These are phyloP conservation scores for Ophiobolus disseminans DNA, from an alignment of 2,329 filamentous ascomycete genomes.

Conservation along the genomic window DNA sequence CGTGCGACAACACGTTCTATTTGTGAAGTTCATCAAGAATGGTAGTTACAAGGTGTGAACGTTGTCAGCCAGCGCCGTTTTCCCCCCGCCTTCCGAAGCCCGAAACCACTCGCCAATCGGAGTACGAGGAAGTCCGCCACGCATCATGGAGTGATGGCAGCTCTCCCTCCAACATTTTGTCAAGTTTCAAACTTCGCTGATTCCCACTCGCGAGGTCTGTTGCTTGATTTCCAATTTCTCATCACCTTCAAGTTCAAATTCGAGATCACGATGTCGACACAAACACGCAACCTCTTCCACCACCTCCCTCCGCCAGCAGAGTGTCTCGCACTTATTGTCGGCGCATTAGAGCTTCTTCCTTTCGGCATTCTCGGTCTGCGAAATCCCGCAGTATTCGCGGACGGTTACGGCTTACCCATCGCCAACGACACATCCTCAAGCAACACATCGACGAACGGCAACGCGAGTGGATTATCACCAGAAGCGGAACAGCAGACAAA, in stretches of 20 bases:
- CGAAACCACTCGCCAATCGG: constrained; percentile 17
- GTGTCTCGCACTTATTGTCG: constrained; percentile 32
- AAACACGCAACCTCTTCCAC: constrained; percentile 24
- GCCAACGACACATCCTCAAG: neutral
- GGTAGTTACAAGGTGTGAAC: too few relatives aligned
- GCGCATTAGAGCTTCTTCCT: constrained; percentile 28
- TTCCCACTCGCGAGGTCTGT: neutral
- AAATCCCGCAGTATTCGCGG: constrained; percentile 13
- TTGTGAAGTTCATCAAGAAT: too few relatives aligned
- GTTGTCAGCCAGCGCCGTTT: too few relatives aligned
- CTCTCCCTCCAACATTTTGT: neutral
- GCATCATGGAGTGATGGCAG: neutral
- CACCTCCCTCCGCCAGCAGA: constrained; percentile 30
- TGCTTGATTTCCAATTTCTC: neutral
- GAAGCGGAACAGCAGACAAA: constrained; percentile 26
- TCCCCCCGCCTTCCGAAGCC: constrained; percentile 29
- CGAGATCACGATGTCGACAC: constrained; percentile 19
- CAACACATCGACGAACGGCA: neutral
- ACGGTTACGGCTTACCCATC: constrained; percentile 6
- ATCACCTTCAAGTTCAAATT: neutral
- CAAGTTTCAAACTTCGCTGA: neutral
- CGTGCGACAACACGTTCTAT: too few relatives aligned
- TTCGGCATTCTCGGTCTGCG: constrained; percentile 30
- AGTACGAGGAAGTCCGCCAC: constrained; percentile 6
- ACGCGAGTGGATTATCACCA: neutral